Percentiles rank a stretch among this genome's conserved stretches.
Conservation (phyloP, 805 yeast species). For the Metschnikowia baotianmanensis region DNA sequence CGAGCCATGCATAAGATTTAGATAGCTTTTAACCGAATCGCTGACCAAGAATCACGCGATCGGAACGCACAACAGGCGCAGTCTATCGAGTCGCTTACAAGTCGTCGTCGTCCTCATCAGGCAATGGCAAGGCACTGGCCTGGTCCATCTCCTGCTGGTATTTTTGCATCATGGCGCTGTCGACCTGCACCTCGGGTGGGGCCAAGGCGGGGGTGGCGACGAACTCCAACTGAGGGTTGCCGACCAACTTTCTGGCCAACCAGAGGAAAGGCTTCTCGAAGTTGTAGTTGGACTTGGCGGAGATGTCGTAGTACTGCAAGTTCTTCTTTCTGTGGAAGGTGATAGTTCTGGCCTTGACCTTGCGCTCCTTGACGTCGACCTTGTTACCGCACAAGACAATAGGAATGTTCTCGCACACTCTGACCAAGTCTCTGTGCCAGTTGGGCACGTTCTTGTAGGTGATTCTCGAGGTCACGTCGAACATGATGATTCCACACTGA, state of each 20-base stretch:
- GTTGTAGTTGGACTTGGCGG: slow-evolving; percentile 99
- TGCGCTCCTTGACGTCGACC: slow-evolving; percentile 99
- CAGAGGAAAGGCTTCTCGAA: slow-evolving; percentile 99
- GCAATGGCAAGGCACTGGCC: slow-evolving; percentile 99
- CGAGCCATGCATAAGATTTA: slow-evolving; percentile 9
- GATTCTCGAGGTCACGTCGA: slow-evolving; percentile 98
- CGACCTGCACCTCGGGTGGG: slow-evolving; percentile 99
- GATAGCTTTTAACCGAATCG: not conserved
- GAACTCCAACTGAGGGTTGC: slow-evolving; percentile 96
- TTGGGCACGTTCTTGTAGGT: slow-evolving; percentile 99
- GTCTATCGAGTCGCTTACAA: slow-evolving; percentile 51
- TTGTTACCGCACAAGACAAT: slow-evolving; percentile 99
- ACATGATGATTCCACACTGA: slow-evolving; percentile 99
- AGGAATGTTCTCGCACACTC: slow-evolving; percentile 99
- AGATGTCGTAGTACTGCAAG: slow-evolving; percentile 98
- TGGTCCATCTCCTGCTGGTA: slow-evolving; percentile 99
- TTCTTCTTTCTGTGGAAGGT: slow-evolving; percentile 99
- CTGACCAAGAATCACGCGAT: not conserved
- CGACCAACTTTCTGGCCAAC: slow-evolving; percentile 99
- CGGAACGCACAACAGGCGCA: not conserved
- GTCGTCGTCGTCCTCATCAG: slow-evolving; percentile 99
- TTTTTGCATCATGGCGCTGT: slow-evolving; percentile 93
- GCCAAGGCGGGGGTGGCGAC: slow-evolving; percentile 99
- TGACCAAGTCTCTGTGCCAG: slow-evolving; percentile 99
- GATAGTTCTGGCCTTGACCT: slow-evolving; percentile 99